Evolutionary conservation across 164 flowering plant species (phyloP).

Genomic region (Liquidambar formosana): DNA sequence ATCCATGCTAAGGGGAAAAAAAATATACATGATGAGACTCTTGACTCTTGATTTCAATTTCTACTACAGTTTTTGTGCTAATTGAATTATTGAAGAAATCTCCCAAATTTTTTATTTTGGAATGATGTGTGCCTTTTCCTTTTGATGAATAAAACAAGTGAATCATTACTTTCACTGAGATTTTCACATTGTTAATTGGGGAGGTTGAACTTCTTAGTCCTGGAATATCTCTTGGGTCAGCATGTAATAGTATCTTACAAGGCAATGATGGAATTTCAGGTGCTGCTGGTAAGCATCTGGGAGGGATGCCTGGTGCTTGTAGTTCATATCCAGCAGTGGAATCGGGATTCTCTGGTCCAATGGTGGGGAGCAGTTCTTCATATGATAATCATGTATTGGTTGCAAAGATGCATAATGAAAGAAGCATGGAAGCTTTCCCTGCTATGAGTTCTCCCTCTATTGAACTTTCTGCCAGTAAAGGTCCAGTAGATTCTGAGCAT

Average conservation of each 20-base stretch:
- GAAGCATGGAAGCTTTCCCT: conserved; percentile 30
- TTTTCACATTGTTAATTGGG: not conserved
- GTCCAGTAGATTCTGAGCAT: conserved; percentile 28
- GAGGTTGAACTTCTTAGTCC: not conserved
- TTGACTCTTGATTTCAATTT: not conserved
- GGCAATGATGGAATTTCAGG: conserved; percentile 27
- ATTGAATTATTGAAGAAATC: not conserved
- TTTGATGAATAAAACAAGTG: not conserved
- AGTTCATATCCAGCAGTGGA: conserved; percentile 41
- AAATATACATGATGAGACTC: not conserved
- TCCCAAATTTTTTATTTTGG: too few relatives aligned
- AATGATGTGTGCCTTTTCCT: too few relatives aligned
- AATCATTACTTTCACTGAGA: not conserved
- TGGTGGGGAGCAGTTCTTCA: conserved; percentile 33
- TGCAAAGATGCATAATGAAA: conserved; percentile 32
- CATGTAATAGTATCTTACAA: conserved; percentile 8
- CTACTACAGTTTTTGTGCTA: not conserved
- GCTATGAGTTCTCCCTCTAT: conserved; percentile 18
- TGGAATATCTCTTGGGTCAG: not conserved
- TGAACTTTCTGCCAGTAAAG: conserved; percentile 25
- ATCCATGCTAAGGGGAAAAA: not conserved
- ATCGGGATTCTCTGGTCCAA: conserved; percentile 37
- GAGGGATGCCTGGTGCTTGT: conserved; percentile 41
- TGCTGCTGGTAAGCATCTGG: conserved; percentile 45
- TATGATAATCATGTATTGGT: conserved; percentile 35